Conservation (phyloP, 1,284 basidiomycete species). For the Apiotrichum veenhuisii region DNA sequence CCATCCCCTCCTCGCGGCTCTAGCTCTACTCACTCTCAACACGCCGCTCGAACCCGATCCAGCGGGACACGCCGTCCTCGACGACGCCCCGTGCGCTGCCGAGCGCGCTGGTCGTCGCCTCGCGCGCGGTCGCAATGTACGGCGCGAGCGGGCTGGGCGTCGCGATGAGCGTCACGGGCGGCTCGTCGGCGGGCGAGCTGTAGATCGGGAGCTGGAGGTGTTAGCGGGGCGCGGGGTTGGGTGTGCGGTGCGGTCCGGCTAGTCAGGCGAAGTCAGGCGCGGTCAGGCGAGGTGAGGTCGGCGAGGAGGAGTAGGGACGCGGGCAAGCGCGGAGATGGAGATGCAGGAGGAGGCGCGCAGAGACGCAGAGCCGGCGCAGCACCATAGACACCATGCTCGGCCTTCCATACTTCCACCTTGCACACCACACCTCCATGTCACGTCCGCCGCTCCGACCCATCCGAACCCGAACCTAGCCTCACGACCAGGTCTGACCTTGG, state of each 20-base stretch:
- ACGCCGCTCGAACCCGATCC: slow-evolving; percentile 75
- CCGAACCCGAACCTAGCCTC: background rate
- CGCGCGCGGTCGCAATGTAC: slow-evolving; percentile 65
- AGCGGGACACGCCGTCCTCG: slow-evolving; percentile 65
- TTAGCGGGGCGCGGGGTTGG: no score
- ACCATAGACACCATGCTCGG: no score
- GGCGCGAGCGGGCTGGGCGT: slow-evolving; percentile 66
- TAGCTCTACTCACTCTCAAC: slow-evolving; percentile 66
- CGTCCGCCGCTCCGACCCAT: background rate
- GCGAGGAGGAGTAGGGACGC: no score
- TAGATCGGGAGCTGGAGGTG: slow-evolving; percentile 71
- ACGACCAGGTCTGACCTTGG: background rate
- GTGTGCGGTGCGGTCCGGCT: no score
- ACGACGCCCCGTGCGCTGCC: slow-evolving; percentile 60
- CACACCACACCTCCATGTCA: no score
- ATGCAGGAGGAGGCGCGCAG: no score
- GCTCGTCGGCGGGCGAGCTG: slow-evolving; percentile 52
- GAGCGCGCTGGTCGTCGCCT: slow-evolving; percentile 57
- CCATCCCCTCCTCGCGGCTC: background rate
- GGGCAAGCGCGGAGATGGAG: no score
- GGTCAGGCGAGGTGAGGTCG: no score
- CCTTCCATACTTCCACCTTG: no score
- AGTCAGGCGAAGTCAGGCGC: no score
- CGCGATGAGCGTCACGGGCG: slow-evolving; percentile 64
- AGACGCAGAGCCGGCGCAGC: no score